Evolutionary conservation across 2,329 filamentous ascomycete genomes (phyloP).

Genomic region (Penicillium sumatraense): DNA sequence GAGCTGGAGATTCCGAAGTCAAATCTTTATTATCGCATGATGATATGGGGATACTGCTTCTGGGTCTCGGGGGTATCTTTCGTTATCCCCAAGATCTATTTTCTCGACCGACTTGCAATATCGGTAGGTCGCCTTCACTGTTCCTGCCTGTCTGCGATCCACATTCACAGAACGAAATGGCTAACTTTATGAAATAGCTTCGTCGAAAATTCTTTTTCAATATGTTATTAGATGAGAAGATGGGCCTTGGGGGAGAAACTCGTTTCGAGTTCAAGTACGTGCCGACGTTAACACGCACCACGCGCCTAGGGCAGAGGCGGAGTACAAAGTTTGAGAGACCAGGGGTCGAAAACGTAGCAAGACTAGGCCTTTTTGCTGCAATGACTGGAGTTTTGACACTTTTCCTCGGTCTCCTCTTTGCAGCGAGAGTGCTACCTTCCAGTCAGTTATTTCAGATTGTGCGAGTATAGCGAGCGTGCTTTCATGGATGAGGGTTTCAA

Average conservation of each 20-base stretch:
- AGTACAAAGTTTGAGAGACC: constrained; percentile 22
- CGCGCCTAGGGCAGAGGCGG: constrained; percentile 31
- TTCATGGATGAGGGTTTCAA: too few relatives aligned
- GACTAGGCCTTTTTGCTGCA: constrained; percentile 30
- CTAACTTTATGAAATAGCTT: constrained; percentile 22
- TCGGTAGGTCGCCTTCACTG: constrained; percentile 45
- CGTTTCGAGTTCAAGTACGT: constrained; percentile 72
- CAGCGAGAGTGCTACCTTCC: constrained; percentile 14
- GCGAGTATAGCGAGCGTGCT: background rate
- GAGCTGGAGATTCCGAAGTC: constrained; percentile 63
- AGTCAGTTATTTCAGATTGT: constrained; percentile 13
- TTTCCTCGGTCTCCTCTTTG: constrained; percentile 17
- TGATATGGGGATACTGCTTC: constrained; percentile 69
- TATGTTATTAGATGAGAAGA: constrained; percentile 66
- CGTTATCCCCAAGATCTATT: constrained; percentile 53
- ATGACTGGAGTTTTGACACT: constrained; percentile 17
- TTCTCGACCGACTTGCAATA: constrained; percentile 59
- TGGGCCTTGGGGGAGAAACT: constrained; percentile 66
- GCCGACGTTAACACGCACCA: constrained; percentile 32
- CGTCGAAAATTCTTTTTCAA: constrained; percentile 61
- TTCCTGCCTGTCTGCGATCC: background rate
- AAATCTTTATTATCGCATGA: constrained; percentile 59
- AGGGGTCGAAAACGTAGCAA: constrained; percentile 33
- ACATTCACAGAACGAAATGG: background rate
- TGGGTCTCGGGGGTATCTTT: constrained; percentile 62